phyloP scores from a whole-genome alignment of 2,329 filamentous ascomycete genomes.

The Pseudogymnoascus sp. region DNA sequence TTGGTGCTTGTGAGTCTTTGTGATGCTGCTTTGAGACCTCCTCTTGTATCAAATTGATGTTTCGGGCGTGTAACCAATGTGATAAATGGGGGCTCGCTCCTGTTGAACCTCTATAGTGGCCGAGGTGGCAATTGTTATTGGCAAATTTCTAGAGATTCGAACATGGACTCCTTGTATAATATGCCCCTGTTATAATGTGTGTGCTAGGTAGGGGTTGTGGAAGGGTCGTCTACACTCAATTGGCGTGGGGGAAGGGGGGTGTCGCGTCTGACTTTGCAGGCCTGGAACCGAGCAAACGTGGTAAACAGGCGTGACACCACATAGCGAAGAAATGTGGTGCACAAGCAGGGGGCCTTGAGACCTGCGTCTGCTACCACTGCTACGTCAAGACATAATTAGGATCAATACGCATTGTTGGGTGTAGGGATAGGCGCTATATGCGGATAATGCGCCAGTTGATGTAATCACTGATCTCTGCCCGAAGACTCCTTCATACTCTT shows the following conservation, averaged over 20 bases:
- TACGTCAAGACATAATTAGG: slow-evolving; percentile 1
- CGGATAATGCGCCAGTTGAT: not conserved
- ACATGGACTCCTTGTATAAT: not conserved
- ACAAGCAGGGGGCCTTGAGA: not conserved
- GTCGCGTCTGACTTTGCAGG: not conserved
- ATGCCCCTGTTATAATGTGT: not conserved
- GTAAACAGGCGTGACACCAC: not conserved
- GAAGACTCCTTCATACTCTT: not conserved
- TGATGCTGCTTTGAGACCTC: not conserved
- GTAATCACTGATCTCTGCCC: not conserved
- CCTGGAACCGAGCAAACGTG: slow-evolving; percentile 5
- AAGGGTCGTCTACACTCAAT: not conserved
- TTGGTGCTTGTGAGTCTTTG: not conserved
- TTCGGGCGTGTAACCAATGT: not conserved
- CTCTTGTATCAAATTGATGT: not conserved
- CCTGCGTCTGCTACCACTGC: not conserved
- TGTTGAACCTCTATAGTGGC: not conserved
- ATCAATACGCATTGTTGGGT: not conserved
- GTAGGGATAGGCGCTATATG: not conserved
- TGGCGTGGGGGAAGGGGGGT: not conserved
- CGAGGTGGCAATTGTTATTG: not conserved
- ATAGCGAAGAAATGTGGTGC: not conserved
- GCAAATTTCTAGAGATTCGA: not conserved
- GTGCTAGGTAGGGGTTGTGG: not conserved
- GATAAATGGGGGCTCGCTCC: not conserved